Evolutionary conservation across 106 monocot genomes (phyloP), one percentile per base, ranked within the genome.

Genomic region (Hemerocallis citrina): DNA sequence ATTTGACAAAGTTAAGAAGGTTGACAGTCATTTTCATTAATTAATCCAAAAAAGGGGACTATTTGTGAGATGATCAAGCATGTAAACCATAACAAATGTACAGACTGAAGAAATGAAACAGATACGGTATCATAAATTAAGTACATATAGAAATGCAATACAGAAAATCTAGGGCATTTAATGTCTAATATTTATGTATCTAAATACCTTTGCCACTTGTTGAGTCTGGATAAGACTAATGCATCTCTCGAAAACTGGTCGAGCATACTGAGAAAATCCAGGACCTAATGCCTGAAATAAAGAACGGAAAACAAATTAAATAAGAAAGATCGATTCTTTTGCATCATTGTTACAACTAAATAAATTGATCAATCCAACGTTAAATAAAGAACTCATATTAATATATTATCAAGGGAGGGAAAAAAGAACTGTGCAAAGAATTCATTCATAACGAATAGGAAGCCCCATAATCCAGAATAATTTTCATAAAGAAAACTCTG

Each of bases 241-340:
- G 71, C 96, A 98, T 63, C 91, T 78, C 62, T 85, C 84, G 68
- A 82, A 98, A 39, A 88, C 91, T 44, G 91, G 87, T 60, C 91
- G 87, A 58, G 96, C 81, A 82, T 88, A 98, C 40, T 69, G 91
- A 66, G 91, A 69, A 88, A 98, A 98, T 42, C 87, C 96, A 20
- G 91, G 74, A 45, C 96, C 96, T 61, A 98, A 62, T 55, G 96
- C 96, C 96, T 98, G 74, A 20, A 72, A 63, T n/a, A n/a, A n/a
- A n/a, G 34, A 50, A 12, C 16, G 5, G 2, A 11, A 59, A 7
- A 39, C 59, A 39, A 59, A 20, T 57, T 17, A 59, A 23, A 20
- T 23, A 11, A 16, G 17, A 17, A 59, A 38, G 21, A n/a, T n/a
- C n/a, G n/a, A n/a, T n/a, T n/a, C n/a, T n/a, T n/a, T n/a, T n/a